Conservation (phyloP, 2,329 filamentous ascomycete genomes). For the Sclerotinia nivalis region DNA sequence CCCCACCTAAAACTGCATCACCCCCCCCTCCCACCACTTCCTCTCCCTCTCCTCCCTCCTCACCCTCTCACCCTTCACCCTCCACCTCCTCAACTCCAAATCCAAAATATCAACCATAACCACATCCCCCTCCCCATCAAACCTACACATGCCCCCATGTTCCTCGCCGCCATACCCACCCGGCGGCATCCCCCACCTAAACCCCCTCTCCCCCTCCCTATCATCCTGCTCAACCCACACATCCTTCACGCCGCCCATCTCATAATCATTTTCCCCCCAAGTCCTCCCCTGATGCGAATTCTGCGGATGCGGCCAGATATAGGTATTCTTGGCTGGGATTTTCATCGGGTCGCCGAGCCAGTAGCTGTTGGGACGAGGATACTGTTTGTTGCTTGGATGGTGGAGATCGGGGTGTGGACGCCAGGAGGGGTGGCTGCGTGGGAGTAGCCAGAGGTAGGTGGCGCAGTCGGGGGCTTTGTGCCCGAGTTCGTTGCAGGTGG, state of each 20-base stretch:
- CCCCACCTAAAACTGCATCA: neutral
- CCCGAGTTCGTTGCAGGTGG: neutral
- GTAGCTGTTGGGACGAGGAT: neutral
- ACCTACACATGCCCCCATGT: neutral
- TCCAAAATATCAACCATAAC: constrained; percentile 18
- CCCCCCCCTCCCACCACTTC: neutral
- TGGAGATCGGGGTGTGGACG: neutral
- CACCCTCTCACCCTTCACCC: fast-evolving
- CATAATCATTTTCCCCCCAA: neutral
- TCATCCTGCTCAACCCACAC: neutral
- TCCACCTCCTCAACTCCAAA: neutral
- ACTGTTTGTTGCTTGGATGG: neutral
- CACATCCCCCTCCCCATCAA: constrained; percentile 15
- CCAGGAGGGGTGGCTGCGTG: neutral
- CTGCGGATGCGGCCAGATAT: neutral
- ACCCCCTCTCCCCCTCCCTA: neutral
- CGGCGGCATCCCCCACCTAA: neutral
- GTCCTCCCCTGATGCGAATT: neutral
- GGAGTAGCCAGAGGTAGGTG: neutral
- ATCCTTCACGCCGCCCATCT: neutral
- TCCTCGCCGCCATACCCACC: neutral
- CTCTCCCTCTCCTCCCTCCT: no score
- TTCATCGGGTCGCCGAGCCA: neutral
- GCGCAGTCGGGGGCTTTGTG: neutral
- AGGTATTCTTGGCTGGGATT: neutral